phyloP scores from a whole-genome alignment of 2,329 filamentous ascomycete genomes.

The Chlorencoelia australis region DNA sequence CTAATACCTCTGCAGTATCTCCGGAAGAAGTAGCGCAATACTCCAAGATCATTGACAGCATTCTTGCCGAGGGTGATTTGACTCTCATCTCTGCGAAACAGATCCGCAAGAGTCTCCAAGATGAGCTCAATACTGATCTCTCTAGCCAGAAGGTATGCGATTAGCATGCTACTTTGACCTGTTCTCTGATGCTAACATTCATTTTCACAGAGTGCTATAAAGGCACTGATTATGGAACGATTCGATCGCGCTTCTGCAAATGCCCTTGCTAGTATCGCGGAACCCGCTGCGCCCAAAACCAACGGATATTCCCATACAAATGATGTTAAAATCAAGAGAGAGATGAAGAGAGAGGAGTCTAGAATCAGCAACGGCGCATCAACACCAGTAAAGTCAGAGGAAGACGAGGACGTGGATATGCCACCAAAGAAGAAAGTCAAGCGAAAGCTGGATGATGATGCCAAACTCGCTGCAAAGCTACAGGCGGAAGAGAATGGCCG shows the following conservation, averaged over 20 bases:
- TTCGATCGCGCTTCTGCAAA: slow-evolving; percentile 36
- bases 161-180: not conserved
- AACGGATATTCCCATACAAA: slow-evolving; percentile 4
- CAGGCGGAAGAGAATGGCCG: slow-evolving; percentile 84
- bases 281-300: slow-evolving; percentile 1
- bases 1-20: slow-evolving; percentile 17
- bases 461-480: slow-evolving; percentile 73
- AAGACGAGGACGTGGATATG: slow-evolving; percentile 19
- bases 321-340: slow-evolving; percentile 11
- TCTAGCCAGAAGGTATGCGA: slow-evolving; percentile 28
- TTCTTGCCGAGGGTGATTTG: slow-evolving; percentile 28
- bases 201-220: slow-evolving; percentile 35
- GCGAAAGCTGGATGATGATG: slow-evolving; percentile 69
- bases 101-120: slow-evolving; percentile 28
- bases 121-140: slow-evolving; percentile 26
- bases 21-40: slow-evolving; percentile 25
- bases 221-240: slow-evolving; percentile 43
- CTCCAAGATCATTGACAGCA: slow-evolving; percentile 30
- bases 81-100: slow-evolving; percentile 30
- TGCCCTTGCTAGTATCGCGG: slow-evolving; percentile 5
- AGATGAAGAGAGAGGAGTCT: too few species aligned
- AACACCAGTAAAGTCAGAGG: too few species aligned
- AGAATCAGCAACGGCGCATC: slow-evolving; percentile 6
- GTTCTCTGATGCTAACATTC: slow-evolving; percentile 4
- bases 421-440: slow-evolving; percentile 46